phyloP scores from a whole-genome alignment of 805 yeast genomes.

The Saturnispora sekii region DNA sequence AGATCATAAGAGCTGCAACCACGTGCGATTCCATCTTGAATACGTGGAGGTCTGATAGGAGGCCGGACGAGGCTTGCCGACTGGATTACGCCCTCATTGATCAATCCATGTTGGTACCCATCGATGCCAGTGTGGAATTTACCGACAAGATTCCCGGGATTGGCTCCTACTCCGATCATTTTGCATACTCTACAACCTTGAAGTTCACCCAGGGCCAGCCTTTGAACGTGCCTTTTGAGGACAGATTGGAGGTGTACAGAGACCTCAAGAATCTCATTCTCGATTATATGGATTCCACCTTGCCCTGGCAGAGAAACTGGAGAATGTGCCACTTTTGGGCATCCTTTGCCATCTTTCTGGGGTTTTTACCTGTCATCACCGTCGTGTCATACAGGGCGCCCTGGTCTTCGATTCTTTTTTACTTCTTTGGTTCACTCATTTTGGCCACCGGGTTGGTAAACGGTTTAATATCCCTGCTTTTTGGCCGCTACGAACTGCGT shows the following conservation, averaged over 20 bases:
- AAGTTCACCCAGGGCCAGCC: slow-evolving; percentile 10
- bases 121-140: slow-evolving; percentile 62
- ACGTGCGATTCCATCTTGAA: slow-evolving; percentile 86
- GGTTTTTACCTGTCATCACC: slow-evolving; percentile 43
- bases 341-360: slow-evolving; percentile 45
- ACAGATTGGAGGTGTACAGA: slow-evolving; percentile 30
- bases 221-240: slow-evolving; percentile 1
- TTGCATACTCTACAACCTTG: slow-evolving; percentile 56
- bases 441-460: slow-evolving; percentile 60
- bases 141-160: slow-evolving; percentile 56
- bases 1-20: slow-evolving; percentile 64
- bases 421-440: slow-evolving; percentile 44
- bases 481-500: slow-evolving; percentile 72
- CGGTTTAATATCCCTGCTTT: slow-evolving; percentile 69
- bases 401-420: slow-evolving; percentile 63
- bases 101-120: slow-evolving; percentile 38
- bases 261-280: slow-evolving; percentile 40
- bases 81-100: slow-evolving; percentile 85
- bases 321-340: slow-evolving; percentile 54
- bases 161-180: slow-evolving; percentile 87
- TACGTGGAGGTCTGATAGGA: slow-evolving; percentile 64
- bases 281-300: slow-evolving; percentile 39
- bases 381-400: slow-evolving; percentile 46
- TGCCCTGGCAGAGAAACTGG: slow-evolving; percentile 52
- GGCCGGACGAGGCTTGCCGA: slow-evolving; percentile 67